Conservation (phyloP, 768 basidiomycete genomes). For the Trametes gibbosa region DNA sequence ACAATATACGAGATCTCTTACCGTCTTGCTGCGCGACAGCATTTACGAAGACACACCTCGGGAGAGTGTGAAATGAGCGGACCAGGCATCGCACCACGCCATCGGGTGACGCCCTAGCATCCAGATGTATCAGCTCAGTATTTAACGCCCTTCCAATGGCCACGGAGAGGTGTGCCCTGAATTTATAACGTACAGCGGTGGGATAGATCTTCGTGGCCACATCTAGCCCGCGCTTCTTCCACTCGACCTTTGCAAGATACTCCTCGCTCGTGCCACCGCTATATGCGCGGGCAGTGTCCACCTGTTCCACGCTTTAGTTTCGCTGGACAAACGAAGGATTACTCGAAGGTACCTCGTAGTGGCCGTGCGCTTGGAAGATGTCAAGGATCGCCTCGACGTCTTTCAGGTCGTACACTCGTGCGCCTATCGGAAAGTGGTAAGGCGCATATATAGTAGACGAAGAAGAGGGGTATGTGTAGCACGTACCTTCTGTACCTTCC, state of each 20-base stretch:
- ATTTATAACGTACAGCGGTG: conserved; percentile 20
- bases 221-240: conserved; percentile 48
- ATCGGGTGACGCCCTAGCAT: not conserved
- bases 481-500: conserved; percentile 35
- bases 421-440: conserved; percentile 21
- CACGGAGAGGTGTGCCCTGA: not conserved
- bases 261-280: conserved; percentile 34
- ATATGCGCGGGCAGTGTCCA: conserved; percentile 29
- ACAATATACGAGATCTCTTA: too few relatives aligned
- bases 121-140: not conserved
- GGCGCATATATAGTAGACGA: too few relatives aligned
- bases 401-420: conserved; percentile 47
- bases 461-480: too few relatives aligned
- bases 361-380: conserved; percentile 52
- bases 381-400: conserved; percentile 53
- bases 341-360: conserved; percentile 48
- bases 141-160: not conserved
- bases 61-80: not conserved
- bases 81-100: too few relatives aligned
- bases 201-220: conserved; percentile 63
- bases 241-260: conserved; percentile 47
- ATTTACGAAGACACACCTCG: too few relatives aligned
- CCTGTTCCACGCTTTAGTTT: too few relatives aligned
- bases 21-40: too few relatives aligned
- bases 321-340: not conserved